These are phyloP conservation scores for Geotrichum candidum DNA, from an alignment of 1,139 yeast species.

Conservation along the genomic window DNA sequence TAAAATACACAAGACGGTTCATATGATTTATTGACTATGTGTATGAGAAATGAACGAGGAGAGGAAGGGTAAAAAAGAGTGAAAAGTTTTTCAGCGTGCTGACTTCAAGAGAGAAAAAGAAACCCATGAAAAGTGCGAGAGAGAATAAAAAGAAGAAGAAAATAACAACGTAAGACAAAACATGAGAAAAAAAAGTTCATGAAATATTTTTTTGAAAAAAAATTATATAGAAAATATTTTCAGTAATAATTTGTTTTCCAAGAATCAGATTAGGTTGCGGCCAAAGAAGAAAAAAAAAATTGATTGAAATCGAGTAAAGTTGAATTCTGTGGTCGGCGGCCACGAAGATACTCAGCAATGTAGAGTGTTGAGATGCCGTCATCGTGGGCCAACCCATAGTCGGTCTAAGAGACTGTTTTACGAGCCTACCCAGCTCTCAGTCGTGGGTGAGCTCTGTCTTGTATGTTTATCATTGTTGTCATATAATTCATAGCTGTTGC, in stretches of 20 bases:
- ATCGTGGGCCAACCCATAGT: not conserved
- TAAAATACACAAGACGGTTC: not conserved
- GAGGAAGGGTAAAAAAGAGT: not conserved
- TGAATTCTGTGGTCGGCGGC: not conserved
- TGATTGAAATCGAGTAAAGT: not conserved
- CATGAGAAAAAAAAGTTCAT: constrained; percentile 1
- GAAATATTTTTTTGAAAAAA: constrained; percentile 4
- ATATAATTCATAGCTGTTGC: not conserved
- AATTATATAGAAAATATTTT: not conserved
- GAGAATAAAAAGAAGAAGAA: constrained; percentile 1
- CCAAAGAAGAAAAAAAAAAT: not conserved
- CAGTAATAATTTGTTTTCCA: not conserved
- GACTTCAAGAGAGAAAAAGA: not conserved
- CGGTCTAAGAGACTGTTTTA: not conserved
- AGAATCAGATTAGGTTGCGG: not conserved
- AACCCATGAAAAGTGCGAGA: constrained; percentile 1
- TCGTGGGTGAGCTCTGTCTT: not conserved
- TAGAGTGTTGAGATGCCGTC: not conserved
- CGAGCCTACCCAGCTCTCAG: not conserved
- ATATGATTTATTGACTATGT: not conserved
- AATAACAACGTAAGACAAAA: constrained; percentile 2
- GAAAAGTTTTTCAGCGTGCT: not conserved
- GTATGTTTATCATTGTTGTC: not conserved
- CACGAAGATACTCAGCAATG: not conserved
- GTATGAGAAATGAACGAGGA: not conserved